Percentiles rank a stretch among this genome's conserved stretches.
These are phyloP conservation scores for Boletales sp. DNA, from an alignment of 768 basidiomycete species.

Conservation along the genomic window DNA sequence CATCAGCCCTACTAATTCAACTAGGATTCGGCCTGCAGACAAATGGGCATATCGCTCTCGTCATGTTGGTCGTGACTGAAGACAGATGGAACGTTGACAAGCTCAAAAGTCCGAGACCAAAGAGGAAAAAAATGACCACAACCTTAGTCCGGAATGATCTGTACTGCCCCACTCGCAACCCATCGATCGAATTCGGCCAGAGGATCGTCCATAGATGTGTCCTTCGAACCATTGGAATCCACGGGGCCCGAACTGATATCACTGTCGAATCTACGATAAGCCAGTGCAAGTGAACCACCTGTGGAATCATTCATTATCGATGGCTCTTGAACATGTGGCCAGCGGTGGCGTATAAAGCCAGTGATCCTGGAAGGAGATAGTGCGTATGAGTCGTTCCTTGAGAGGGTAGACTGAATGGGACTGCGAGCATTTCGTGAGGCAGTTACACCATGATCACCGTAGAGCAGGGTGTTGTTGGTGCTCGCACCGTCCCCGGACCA, in stretches of 20 bases:
- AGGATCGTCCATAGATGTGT: conserved; percentile 37
- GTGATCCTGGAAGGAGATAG: conserved; percentile 26
- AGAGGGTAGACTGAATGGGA: not conserved
- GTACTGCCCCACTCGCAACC: conserved; percentile 62
- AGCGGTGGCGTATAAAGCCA: conserved; percentile 16
- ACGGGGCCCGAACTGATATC: not conserved
- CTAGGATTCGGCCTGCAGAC: too few species aligned
- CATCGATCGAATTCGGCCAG: conserved; percentile 67
- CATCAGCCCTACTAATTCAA: too few species aligned
- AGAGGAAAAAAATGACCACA: not conserved
- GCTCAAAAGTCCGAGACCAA: too few species aligned
- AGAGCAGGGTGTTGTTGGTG: not conserved
- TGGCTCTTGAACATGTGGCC: not conserved
- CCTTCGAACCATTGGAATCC: conserved; percentile 1
- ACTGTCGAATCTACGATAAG: not conserved
- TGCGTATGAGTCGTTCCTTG: conserved; percentile 4
- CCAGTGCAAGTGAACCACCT: not conserved
- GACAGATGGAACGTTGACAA: not conserved
- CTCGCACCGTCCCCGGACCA: conserved; percentile 7
- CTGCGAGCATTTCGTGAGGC: not conserved
- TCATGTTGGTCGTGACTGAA: too few species aligned
- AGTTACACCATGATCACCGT: not conserved
- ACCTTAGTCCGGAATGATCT: conserved; percentile 37
- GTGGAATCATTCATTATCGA: not conserved
- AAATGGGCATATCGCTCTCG: too few species aligned